Evolutionary conservation across 1,139 yeast genomes (phyloP), one percentile per base, ranked within the genome.

Genomic region (Yamadazyma buinensis): DNA sequence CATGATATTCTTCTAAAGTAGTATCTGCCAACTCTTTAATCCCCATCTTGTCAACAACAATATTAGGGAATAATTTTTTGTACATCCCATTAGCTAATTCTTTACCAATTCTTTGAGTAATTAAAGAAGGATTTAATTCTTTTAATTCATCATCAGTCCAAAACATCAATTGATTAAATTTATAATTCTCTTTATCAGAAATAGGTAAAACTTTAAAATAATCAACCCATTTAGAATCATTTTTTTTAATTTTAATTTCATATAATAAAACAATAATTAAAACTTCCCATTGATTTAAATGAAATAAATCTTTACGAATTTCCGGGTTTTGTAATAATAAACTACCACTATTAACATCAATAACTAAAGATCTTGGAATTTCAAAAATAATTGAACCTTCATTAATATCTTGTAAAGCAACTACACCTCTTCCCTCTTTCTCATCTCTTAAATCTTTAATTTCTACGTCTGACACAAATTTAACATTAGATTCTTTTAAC

Each of bases 381-480:
- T 73, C 68, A 54, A 88, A 86, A 13, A 92, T 58, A 1, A 64
- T 63, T 42, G 85, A 95, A 38, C 70, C 82, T 23, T 61, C 54
- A 3, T 49, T 47, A 19, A 90, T 83, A 44, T 79, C 80, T 23
- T 73, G 74, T 1, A 49, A 40, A 0, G 97, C 95, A 8, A 81
- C 55, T 10, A 92, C 56, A 7, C 94, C 95, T 26, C 97, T 70
- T 12, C 97, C 97, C 55, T 85, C 88, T 30, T 71, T 61, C 10
- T 53, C 46, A 1, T 47, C 38, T 31, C 95, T 64, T 31, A 75
- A 66, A 55, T 90, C 95, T 2, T 63, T 68, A 7, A 90, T 64
- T 15, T 57, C 49, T 9, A 87, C 61, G 41, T 81, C 80, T 2
- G 75, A 63, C 2, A 85, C 74, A 5, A 85, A 56, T 13, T 46